phyloP scores from a whole-genome alignment of 2,329 filamentous ascomycete species.

The Pseudocercospora eumusae region DNA sequence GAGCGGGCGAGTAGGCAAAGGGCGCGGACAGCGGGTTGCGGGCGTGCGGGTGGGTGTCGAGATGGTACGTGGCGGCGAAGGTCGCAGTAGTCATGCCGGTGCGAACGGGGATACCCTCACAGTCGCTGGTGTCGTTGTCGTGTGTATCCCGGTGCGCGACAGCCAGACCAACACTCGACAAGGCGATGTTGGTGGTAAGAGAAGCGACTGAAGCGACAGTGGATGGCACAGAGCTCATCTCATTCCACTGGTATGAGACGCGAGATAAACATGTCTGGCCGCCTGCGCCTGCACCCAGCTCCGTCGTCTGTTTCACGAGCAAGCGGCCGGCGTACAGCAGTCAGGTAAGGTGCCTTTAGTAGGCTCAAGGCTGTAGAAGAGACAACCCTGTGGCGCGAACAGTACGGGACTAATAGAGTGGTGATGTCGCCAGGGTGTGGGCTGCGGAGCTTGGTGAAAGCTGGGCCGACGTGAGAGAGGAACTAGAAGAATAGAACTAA shows the following conservation, averaged over 20 bases:
- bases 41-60: conserved; percentile 7
- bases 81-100: conserved; percentile 7
- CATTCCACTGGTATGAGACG: conserved; percentile 17
- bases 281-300: conserved; percentile 11
- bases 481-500: too few relatives aligned
- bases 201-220: conserved; percentile 54
- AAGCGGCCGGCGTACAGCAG: conserved; percentile 11
- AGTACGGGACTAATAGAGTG: conserved; percentile 2
- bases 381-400: conserved; percentile 11
- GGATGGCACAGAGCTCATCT: conserved; percentile 8
- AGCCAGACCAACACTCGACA: conserved; percentile 57
- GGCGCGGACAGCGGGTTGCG: conserved; percentile 9
- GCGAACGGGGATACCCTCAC: conserved; percentile 25
- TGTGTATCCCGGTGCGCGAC: conserved; percentile 20
- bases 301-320: conserved; percentile 16
- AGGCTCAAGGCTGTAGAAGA: conserved; percentile 7
- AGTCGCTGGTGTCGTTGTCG: conserved; percentile 39
- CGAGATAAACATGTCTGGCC: conserved; percentile 7
- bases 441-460: background rate
- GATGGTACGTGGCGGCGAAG: conserved; percentile 14
- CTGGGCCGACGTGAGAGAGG: background rate
- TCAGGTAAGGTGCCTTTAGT: conserved; percentile 1
- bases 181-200: conserved; percentile 59
- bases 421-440: background rate
- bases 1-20: conserved; percentile 12